These are phyloP conservation scores for Aspergillus floridensis DNA, from an alignment of 2,329 filamentous ascomycete genomes.

Conservation along the genomic window DNA sequence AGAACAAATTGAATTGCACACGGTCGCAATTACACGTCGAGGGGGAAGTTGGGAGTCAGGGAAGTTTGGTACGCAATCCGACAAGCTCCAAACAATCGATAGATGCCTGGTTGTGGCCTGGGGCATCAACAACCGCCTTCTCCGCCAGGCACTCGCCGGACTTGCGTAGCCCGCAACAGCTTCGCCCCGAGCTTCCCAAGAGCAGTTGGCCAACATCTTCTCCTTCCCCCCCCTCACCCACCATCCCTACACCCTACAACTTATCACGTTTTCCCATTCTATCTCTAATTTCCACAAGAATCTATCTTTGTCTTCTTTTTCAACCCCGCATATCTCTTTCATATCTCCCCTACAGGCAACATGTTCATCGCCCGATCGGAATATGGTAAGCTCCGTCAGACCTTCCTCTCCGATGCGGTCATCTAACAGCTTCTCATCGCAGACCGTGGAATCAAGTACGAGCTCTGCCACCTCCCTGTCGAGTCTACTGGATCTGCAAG, in stretches of 20 bases:
- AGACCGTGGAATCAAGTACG: constrained; percentile 98
- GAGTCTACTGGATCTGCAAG: constrained; percentile 7
- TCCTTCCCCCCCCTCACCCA: constrained; percentile 14
- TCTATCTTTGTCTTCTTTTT: background rate
- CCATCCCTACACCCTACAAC: background rate
- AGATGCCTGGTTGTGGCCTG: constrained; percentile 22
- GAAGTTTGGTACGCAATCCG: background rate
- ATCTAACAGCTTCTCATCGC: constrained; percentile 36
- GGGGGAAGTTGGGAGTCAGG: background rate
- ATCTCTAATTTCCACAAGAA: background rate
- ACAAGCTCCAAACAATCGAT: constrained; percentile 2
- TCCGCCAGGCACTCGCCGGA: constrained; percentile 33
- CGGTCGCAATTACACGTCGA: background rate
- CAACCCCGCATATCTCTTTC: background rate
- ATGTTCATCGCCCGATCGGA: constrained; percentile 99
- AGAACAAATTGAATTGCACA: background rate
- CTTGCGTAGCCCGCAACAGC: constrained; percentile 37
- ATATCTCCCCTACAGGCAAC: constrained; percentile 47
- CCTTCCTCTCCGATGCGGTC: constrained; percentile 24
- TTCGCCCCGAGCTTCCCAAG: constrained; percentile 28
- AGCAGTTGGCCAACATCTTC: constrained; percentile 11
- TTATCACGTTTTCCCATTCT: background rate
- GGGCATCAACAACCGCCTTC: constrained; percentile 14
- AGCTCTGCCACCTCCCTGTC: constrained; percentile 10
- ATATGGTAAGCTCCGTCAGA: constrained; percentile 72